Base-by-base conservation (phyloP, 2,329 filamentous ascomycete genomes). In the Westerdykella sp. region DNA sequence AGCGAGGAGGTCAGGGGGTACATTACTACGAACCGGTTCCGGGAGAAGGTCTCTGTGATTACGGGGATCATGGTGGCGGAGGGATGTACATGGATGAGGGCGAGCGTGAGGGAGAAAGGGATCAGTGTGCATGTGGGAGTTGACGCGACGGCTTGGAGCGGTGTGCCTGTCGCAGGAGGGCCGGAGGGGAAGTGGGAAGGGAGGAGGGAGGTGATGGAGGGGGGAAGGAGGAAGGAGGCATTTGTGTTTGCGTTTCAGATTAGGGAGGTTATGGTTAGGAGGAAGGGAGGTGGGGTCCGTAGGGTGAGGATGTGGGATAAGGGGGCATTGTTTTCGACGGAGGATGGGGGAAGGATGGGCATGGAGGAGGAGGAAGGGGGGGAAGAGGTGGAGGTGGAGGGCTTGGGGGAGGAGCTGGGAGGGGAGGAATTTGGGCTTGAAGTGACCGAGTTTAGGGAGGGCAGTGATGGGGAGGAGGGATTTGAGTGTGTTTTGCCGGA, bases 211-310 rank as follows among this genome's bases (percentile, higher is more conserved):
- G 39, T 28, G 3, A 21, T 16, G 16, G 36, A 32, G 30, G 4
- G n/a, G 34, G 42, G 39, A 37, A 7, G 11, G 31, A 40, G 25
- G 32, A 36, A 23, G 18, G 45, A 22, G 25, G 46, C 42, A 13
- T 48, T 42, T 40, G 41, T 44, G 14, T 50, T 44, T 44, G 46
- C 48, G 41, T 44, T 43, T 42, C 40, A 45, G 23, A 18, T 52
- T 11, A 39, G 46, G 5, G 43, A 49, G 31, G 40, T 46, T n/a
- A 42, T 28, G 23, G 46, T 46, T 12, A 42, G 28, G 23, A 39
- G 32, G 40, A 47, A 41, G 23, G 23, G 23, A 10, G 23, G 23
- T 25, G 47, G 36, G 47, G 40, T n/a, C 16, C 41, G 14, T 46
- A 34, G 22, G 28, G 30, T 16, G 10, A 34, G 35, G 23, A 25